Evolutionary conservation across 805 yeast genomes (phyloP).

Genomic region (Candida argentea): DNA sequence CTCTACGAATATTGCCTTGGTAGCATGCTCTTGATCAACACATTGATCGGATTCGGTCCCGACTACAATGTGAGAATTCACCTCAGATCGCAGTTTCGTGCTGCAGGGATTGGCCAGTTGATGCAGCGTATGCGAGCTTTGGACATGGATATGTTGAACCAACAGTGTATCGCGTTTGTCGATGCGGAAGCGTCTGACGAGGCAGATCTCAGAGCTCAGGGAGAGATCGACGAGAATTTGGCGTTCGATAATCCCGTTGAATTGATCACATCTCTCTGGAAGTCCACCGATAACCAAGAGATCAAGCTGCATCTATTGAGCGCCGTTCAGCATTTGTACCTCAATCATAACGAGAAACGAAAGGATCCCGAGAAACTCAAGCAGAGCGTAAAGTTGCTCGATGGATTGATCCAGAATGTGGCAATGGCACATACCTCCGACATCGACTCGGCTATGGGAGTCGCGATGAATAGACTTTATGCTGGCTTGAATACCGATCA

Average conservation of each 20-base stretch:
- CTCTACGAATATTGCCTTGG: conserved; percentile 62
- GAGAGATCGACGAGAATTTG: conserved; percentile 29
- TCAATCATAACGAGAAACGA: conserved; percentile 42
- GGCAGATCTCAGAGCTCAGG: conserved; percentile 29
- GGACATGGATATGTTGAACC: conserved; percentile 48
- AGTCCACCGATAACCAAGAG: conserved; percentile 44
- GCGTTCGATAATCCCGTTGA: conserved; percentile 68
- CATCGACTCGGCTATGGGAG: conserved; percentile 47
- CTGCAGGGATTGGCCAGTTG: conserved; percentile 15
- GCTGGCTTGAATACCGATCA: conserved; percentile 78
- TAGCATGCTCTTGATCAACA: conserved; percentile 60
- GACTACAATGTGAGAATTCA: conserved; percentile 41
- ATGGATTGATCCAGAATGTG: conserved; percentile 54
- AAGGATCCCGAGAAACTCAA: conserved; percentile 33
- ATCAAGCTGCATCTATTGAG: conserved; percentile 51
- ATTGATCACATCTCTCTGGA: conserved; percentile 49
- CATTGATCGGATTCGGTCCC: conserved; percentile 41
- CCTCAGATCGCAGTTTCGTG: conserved; percentile 39
- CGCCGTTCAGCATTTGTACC: conserved; percentile 56
- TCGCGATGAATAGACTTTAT: conserved; percentile 64
- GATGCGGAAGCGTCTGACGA: conserved; percentile 48
- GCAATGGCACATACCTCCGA: conserved; percentile 42
- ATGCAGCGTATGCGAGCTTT: conserved; percentile 20
- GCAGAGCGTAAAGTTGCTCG: conserved; percentile 51
- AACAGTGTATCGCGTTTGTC: conserved; percentile 55